phyloP scores from a whole-genome alignment of 257 asterid species.

The Primulina eburnea region DNA sequence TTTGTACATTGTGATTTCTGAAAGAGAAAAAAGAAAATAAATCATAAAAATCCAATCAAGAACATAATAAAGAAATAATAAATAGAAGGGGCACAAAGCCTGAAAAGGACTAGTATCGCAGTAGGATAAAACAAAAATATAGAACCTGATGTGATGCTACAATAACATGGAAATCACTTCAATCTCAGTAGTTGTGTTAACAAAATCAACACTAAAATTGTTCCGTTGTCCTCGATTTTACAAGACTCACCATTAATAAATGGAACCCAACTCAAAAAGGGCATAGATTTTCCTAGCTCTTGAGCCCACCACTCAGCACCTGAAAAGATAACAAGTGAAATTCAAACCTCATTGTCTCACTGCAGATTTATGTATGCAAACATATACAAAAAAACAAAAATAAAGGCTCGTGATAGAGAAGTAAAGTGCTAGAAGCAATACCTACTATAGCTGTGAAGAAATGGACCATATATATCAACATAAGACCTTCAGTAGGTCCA shows the following conservation, averaged over 20 bases:
- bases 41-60: neutral
- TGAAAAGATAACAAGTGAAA: slow-evolving; percentile 37
- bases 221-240: slow-evolving; percentile 9
- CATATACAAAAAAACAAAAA: slow-evolving; percentile 2
- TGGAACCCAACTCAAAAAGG: slow-evolving; percentile 82
- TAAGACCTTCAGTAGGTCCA: slow-evolving; percentile 96
- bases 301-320: slow-evolving; percentile 98
- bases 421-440: slow-evolving; percentile 33
- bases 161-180: slow-evolving; percentile 17
- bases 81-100: slow-evolving; percentile 11
- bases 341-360: slow-evolving; percentile 7
- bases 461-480: slow-evolving; percentile 70
- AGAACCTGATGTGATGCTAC: slow-evolving; percentile 15
- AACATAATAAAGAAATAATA: slow-evolving; percentile 19
- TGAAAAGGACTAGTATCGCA: neutral
- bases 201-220: slow-evolving; percentile 11
- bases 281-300: slow-evolving; percentile 64
- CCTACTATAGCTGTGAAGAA: slow-evolving; percentile 74
- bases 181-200: neutral
- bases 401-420: slow-evolving; percentile 9
- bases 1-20: slow-evolving; percentile 67
- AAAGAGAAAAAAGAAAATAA: slow-evolving; percentile 16
- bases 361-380: slow-evolving; percentile 14
- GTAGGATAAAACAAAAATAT: slow-evolving; percentile 2
- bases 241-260: slow-evolving; percentile 58